A percentile compares a stretch with the other conserved stretches of the same genome.
phyloP scores from a whole-genome alignment of 345 rosid genomes.

The Adansonia digitata region DNA sequence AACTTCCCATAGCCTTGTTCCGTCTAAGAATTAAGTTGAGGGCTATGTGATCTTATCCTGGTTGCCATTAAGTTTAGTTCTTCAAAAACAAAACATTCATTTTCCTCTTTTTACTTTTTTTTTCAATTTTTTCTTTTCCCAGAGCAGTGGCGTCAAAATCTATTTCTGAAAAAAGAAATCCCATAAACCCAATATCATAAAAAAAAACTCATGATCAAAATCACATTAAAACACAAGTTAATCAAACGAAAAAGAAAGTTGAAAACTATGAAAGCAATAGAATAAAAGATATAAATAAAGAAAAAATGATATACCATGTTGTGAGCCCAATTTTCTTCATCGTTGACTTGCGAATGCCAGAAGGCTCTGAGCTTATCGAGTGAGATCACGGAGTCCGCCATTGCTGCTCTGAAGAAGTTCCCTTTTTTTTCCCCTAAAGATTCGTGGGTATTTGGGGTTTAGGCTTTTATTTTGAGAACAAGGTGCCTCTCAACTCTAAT shows the following conservation, averaged over 20 bases:
- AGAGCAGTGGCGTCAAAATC: background rate
- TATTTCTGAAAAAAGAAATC: background rate
- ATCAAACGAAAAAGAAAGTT: background rate
- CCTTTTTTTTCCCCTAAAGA: no score
- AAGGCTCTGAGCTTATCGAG: constrained; percentile 49
- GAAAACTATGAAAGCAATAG: background rate
- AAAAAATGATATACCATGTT: constrained; percentile 44
- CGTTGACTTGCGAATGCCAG: constrained; percentile 61
- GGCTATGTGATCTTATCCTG: background rate
- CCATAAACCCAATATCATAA: background rate
- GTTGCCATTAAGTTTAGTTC: background rate
- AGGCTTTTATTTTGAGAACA: constrained; percentile 7
- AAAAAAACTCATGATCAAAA: background rate
- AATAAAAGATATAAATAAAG: background rate
- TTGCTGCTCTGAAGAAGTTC: constrained; percentile 24
- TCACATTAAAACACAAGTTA: background rate
- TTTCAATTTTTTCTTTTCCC: background rate
- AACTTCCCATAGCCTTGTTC: background rate
- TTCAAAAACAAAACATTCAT: background rate
- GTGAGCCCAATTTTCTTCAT: constrained; percentile 68
- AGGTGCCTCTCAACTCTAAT: background rate
- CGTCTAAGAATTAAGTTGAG: background rate
- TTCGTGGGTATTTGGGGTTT: constrained; percentile 17
- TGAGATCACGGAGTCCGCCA: constrained; percentile 47
- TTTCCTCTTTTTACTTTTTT: background rate